Evolutionary conservation across 352 stramenopile genomes (phyloP).

Genomic region (Globisporangium nagaii): DNA sequence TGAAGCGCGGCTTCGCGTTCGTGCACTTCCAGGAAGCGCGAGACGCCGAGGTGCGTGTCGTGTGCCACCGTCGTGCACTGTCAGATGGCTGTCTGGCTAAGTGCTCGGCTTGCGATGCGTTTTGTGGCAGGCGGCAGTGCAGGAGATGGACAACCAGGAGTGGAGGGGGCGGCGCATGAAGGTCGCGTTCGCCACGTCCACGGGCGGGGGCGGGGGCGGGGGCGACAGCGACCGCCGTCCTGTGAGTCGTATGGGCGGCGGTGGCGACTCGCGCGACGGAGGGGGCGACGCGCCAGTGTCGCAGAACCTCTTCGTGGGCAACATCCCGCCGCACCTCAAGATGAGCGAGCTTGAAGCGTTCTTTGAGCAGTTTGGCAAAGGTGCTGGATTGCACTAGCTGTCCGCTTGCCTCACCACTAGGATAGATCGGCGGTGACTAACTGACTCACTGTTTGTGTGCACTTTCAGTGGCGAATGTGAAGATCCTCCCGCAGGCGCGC

Average conservation of each 20-base stretch:
- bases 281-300: conserved; percentile 14
- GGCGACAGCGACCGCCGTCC: not conserved
- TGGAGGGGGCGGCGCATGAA: conserved; percentile 35
- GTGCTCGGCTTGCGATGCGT: not conserved
- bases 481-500: conserved; percentile 41
- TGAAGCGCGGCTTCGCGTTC: conserved; percentile 63
- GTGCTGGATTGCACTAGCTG: too few species aligned
- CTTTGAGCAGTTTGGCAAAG: conserved; percentile 51
- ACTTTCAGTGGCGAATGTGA: conserved; percentile 58
- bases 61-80: too few species aligned
- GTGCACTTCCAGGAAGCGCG: conserved; percentile 41
- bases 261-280: not conserved
- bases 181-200: conserved; percentile 33
- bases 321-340: conserved; percentile 58
- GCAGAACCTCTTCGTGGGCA: conserved; percentile 54
- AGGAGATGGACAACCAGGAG: conserved; percentile 47
- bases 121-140: conserved; percentile 20
- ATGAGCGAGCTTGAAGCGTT: conserved; percentile 51
- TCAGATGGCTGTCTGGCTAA: not conserved
- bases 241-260: not conserved
- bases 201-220: not conserved
- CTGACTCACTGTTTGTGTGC: conserved; percentile 2
- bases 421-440: not conserved
- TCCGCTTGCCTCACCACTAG: too few species aligned
- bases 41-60: conserved; percentile 29